Conservation (phyloP, 768 basidiomycete genomes). For the Hydnum rufescens region DNA sequence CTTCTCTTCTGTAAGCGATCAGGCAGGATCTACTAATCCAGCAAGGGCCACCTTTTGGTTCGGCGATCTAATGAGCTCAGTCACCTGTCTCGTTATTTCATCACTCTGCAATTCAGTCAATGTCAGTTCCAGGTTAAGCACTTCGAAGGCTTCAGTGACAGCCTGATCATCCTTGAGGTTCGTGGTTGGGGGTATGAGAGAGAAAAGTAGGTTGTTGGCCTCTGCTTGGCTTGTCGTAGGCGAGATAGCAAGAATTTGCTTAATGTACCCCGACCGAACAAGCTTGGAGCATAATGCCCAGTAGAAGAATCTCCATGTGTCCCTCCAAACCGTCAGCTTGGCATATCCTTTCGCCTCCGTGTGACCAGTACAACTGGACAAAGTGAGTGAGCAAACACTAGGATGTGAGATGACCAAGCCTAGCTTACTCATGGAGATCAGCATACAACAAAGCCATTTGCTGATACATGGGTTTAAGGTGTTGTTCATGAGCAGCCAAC, state of each 20-base stretch:
- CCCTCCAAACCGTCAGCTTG: constrained; percentile 67
- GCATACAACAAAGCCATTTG: constrained; percentile 88
- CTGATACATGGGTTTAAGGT: constrained; percentile 77
- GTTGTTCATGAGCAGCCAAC: constrained; percentile 54
- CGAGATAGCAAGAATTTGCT: constrained; percentile 44
- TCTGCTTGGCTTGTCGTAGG: constrained; percentile 52
- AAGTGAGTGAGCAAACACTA: constrained; percentile 1
- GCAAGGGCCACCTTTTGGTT: constrained; percentile 62
- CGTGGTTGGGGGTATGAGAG: constrained; percentile 32
- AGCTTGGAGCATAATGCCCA: constrained; percentile 79
- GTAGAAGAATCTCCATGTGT: constrained; percentile 78
- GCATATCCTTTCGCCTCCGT: constrained; percentile 98
- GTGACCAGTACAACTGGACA: constrained; percentile 65
- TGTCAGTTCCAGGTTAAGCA: constrained; percentile 43
- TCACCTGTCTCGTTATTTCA: constrained; percentile 41
- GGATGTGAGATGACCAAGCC: neutral
- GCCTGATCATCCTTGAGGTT: constrained; percentile 33
- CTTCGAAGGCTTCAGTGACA: constrained; percentile 46
- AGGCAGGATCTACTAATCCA: constrained; percentile 49
- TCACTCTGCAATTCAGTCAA: constrained; percentile 48
- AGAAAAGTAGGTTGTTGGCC: constrained; percentile 41
- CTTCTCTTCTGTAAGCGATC: constrained; percentile 56
- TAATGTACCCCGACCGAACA: constrained; percentile 44
- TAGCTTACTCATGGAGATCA: constrained; percentile 79
- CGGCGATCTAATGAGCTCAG: constrained; percentile 40